A percentile compares a stretch with the other conserved stretches of the same genome.
These are phyloP conservation scores for Xylariaceae sp. DNA, from an alignment of 2,329 filamentous ascomycete species.

Conservation along the genomic window DNA sequence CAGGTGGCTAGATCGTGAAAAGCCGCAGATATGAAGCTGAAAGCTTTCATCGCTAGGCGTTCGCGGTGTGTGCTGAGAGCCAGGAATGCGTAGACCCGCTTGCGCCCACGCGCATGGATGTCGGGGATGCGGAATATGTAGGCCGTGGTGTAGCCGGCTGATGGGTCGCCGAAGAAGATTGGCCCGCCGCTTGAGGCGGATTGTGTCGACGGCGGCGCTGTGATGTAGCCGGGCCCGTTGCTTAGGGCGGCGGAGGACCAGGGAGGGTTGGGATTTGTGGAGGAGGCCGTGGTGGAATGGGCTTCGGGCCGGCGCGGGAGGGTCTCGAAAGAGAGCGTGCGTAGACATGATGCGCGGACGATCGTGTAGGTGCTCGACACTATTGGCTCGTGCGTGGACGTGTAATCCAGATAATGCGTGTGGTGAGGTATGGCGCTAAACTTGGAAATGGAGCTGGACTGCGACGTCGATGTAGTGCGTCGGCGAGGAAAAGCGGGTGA, in stretches of 20 bases:
- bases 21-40: constrained; percentile 54
- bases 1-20: constrained; percentile 60
- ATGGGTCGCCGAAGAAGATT: constrained; percentile 62
- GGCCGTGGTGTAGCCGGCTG: constrained; percentile 62
- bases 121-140: constrained; percentile 67
- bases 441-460: constrained; percentile 49
- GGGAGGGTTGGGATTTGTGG: constrained; percentile 36
- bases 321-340: constrained; percentile 61
- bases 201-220: constrained; percentile 45
- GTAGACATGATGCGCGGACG: constrained; percentile 59
- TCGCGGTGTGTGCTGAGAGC: constrained; percentile 61
- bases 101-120: constrained; percentile 60
- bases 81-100: constrained; percentile 63
- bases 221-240: constrained; percentile 43
- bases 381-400: constrained; percentile 60
- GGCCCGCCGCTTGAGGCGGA: constrained; percentile 54
- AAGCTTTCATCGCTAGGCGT: constrained; percentile 59
- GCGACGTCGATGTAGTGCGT: constrained; percentile 43
- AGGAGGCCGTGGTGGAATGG: constrained; percentile 27
- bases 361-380: constrained; percentile 59
- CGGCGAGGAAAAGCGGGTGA: constrained; percentile 35
- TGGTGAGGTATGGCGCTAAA: constrained; percentile 44
- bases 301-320: constrained; percentile 50
- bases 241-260: constrained; percentile 35
- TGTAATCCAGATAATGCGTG: constrained; percentile 62